Evolutionary conservation across 2,329 filamentous ascomycete species (phyloP).

Genomic region (Calonectria ilicicola): DNA sequence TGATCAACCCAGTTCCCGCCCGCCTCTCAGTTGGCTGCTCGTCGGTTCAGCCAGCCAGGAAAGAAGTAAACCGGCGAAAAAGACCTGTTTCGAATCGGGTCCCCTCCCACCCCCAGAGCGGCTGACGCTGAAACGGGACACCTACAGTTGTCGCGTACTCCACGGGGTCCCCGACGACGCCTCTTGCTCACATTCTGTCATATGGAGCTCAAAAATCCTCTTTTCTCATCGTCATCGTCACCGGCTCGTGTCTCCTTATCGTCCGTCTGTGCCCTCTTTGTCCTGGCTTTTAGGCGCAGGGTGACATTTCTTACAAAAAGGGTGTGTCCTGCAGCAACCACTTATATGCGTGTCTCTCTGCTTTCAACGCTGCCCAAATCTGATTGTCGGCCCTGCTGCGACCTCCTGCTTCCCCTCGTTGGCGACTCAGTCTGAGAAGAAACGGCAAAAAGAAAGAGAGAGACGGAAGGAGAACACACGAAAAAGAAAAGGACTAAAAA

Average conservation of each 20-base stretch:
- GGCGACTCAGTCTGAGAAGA: not conserved
- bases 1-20: not conserved
- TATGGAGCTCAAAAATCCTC: not conserved
- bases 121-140: constrained; percentile 19
- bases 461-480: too few relatives aligned
- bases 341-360: not conserved
- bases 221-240: constrained; percentile 1
- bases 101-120: constrained; percentile 16
- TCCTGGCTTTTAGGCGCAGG: not conserved
- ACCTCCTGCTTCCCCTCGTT: not conserved
- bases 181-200: constrained; percentile 7
- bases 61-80: not conserved
- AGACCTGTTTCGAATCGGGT: constrained; percentile 10
- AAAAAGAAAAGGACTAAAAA: not conserved
- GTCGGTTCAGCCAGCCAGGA: not conserved
- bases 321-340: not conserved
- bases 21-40: not conserved
- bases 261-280: constrained; percentile 1
- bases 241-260: not conserved
- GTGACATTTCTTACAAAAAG: not conserved
- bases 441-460: not conserved
- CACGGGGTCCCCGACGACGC: constrained; percentile 11
- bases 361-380: not conserved
- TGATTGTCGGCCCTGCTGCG: not conserved
- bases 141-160: constrained; percentile 10